Evolutionary conservation across 2,329 filamentous ascomycete species (phyloP).

Genomic region (Pestalotiopsis sp.): DNA sequence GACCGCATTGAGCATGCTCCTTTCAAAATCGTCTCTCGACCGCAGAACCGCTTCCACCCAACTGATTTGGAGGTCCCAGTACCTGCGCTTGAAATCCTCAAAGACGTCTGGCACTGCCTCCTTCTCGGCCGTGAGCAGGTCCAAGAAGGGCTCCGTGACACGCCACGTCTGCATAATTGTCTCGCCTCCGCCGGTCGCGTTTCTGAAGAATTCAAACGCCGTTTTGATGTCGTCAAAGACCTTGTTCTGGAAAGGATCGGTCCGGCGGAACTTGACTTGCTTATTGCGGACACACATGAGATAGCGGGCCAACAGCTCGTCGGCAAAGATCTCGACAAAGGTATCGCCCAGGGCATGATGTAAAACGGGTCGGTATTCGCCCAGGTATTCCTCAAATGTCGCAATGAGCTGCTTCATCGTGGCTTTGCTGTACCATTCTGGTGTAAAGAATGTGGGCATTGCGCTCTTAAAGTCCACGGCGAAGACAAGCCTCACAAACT

Average conservation of each 20-base stretch:
- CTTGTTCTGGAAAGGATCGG: slow-evolving; percentile 89
- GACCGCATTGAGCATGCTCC: slow-evolving; percentile 83
- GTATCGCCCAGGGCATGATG: slow-evolving; percentile 89
- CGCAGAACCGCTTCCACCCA: slow-evolving; percentile 95
- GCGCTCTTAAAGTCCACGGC: slow-evolving; percentile 84
- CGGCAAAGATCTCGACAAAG: slow-evolving; percentile 88
- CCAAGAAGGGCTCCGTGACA: slow-evolving; percentile 82
- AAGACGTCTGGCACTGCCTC: slow-evolving; percentile 76
- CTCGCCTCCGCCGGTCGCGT: slow-evolving; percentile 68
- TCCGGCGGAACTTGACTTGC: slow-evolving; percentile 82
- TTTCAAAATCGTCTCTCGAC: slow-evolving; percentile 89
- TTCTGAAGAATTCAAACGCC: slow-evolving; percentile 86
- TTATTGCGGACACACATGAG: slow-evolving; percentile 85
- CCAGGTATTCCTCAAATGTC: slow-evolving; percentile 93
- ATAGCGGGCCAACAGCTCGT: slow-evolving; percentile 88
- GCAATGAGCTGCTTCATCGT: slow-evolving; percentile 92
- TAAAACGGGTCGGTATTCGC: slow-evolving; percentile 81
- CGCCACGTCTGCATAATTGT: slow-evolving; percentile 91
- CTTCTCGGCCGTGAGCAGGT: slow-evolving; percentile 77
- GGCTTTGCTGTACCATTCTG: slow-evolving; percentile 82
- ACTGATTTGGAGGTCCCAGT: slow-evolving; percentile 92
- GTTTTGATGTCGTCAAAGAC: slow-evolving; percentile 91
- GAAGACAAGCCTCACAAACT: slow-evolving; percentile 88
- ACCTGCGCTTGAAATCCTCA: slow-evolving; percentile 78
- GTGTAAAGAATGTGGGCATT: slow-evolving; percentile 87